Conservation (phyloP, 176 grass and related monocot genomes). For the Pharus latifolius region DNA sequence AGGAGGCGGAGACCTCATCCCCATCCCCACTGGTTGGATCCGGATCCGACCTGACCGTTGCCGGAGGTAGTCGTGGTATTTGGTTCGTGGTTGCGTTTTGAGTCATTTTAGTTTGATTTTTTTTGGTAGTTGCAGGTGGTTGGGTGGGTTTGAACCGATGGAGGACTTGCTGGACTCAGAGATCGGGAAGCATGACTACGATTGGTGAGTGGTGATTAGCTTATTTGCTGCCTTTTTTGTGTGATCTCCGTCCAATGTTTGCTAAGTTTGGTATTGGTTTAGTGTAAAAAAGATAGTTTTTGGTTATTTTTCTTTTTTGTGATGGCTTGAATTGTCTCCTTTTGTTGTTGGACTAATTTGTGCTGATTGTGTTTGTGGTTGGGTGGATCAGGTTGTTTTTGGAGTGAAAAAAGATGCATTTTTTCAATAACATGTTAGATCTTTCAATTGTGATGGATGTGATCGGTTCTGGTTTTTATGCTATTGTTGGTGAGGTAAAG, state of each 20-base stretch:
- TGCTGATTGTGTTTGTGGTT: background rate
- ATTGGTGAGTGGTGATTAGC: conserved; percentile 45
- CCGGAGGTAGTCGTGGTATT: background rate
- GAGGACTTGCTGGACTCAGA: conserved; percentile 77
- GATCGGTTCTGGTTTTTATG: conserved; percentile 8
- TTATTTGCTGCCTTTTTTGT: background rate
- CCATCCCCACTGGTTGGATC: too few relatives aligned
- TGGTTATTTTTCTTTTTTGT: background rate
- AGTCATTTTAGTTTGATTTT: background rate
- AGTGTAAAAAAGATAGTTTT: background rate
- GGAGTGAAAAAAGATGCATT: background rate
- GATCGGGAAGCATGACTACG: conserved; percentile 96
- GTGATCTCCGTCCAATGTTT: background rate
- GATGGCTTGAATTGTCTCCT: background rate
- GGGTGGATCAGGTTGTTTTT: background rate
- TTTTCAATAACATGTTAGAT: background rate
- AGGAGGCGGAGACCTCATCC: too few relatives aligned
- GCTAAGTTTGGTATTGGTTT: background rate
- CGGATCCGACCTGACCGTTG: background rate
- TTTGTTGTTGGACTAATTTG: background rate
- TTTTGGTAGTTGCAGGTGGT: background rate
- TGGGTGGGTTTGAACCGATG: conserved; percentile 30
- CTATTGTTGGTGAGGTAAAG: background rate
- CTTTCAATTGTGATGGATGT: background rate
- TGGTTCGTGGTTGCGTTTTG: background rate